Percentiles rank a stretch among this genome's conserved stretches.
phyloP scores from a whole-genome alignment of 352 stramenopile species.

The Pythium phragmitis region DNA sequence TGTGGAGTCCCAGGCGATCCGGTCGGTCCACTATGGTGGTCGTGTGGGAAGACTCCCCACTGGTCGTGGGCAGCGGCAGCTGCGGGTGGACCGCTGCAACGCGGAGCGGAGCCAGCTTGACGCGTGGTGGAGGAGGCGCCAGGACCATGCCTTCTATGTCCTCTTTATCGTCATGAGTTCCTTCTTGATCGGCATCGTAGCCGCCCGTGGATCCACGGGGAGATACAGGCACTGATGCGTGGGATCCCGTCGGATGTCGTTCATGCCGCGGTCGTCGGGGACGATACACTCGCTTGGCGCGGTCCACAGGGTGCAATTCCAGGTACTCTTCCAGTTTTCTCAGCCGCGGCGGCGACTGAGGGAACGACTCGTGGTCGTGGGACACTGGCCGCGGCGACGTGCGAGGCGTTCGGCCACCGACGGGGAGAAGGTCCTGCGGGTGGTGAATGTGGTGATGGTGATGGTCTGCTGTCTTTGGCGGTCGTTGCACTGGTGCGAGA shows the following conservation, averaged over 20 bases:
- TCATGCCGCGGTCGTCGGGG: conserved; percentile 2
- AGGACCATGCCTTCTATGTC: background rate
- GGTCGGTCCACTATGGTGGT: conserved; percentile 13
- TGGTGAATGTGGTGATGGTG: background rate
- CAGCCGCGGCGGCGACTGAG: conserved; percentile 15
- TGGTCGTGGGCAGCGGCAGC: background rate
- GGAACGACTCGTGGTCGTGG: background rate
- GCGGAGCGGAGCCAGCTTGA: conserved; percentile 4
- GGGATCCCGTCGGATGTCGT: background rate
- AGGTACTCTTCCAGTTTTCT: conserved; percentile 23
- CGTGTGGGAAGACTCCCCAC: background rate
- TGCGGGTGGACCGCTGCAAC: background rate
- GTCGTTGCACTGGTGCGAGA: background rate
- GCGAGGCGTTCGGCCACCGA: background rate
- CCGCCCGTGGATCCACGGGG: background rate
- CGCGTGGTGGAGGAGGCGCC: background rate
- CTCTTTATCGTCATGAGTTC: background rate
- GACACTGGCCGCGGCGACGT: background rate
- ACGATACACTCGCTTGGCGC: conserved; percentile 13
- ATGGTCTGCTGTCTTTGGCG: conserved; percentile 5
- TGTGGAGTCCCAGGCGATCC: conserved; percentile 23
- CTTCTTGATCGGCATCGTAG: conserved; percentile 18
- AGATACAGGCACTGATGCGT: background rate
- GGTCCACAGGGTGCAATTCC: conserved; percentile 14
- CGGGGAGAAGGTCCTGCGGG: background rate